Base-by-base conservation (phyloP, 208 protist genomes). In the Balamuthia mandrillaris region DNA sequence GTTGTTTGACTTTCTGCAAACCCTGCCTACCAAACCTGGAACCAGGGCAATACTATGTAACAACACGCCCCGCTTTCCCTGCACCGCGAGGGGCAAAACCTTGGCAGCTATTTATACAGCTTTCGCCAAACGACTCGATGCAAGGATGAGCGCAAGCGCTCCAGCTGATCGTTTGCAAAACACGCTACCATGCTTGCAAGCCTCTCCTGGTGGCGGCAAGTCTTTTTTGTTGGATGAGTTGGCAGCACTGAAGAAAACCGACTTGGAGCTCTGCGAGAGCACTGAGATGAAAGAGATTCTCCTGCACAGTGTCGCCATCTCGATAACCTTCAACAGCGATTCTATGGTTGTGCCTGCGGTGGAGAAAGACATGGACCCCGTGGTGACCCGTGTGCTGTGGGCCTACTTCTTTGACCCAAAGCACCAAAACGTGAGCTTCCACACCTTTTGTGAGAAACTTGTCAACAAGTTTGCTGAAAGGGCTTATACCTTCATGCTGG, bases 161-260 rank as follows among this genome's bases (percentile, higher is more conserved):
- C 16, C 31, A 16, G 68, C 39, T 21, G 68, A 78, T 6, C 42
- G 52, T 33, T 27, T 24, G 33, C 21, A 24, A 31, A 78, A 78
- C 33, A 31, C 68, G 5, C 68, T 78, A 6, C 18, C 45, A 7
- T 31, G 5, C 3, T 3, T 78, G 3, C 68, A 78, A 2, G 42
- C 68, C 4, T 31, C 68, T 1, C 68, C 68, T 56, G 68, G 2
- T 54, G 68, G 68, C 16, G 68, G 68, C 68, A 78, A 78, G 10
- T 78, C 68, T 9, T 78, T 78, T 52, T 78, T 78, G 4, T 42
- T 78, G 4, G 68, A 78, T 56, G 41, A 78, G 68, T 7, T 78
- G 21, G 68, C 68, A 24, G 24, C 42, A 6, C 52, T 78, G 18
- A 44, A 31, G 1, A 5, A 72, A 31, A 21, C 21, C 1, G 61